Evolutionary conservation across 2,329 filamentous ascomycete species (phyloP).

Genomic region (Ceratocystis harringtonii): DNA sequence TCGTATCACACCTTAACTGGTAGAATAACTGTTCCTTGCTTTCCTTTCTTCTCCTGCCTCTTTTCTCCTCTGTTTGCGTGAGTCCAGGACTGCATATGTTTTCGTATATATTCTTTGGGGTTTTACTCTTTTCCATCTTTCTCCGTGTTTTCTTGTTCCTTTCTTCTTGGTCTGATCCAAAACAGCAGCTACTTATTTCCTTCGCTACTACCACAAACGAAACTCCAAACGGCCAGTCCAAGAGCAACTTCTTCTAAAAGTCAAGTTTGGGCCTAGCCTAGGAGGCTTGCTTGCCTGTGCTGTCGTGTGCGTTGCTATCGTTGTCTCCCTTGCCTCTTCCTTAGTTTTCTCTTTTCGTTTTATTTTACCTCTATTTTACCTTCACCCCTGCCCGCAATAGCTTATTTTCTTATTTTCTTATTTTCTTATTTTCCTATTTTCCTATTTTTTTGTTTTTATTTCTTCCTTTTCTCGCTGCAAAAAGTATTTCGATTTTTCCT

Average conservation of each 20-base stretch:
- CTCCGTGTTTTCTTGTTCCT: neutral
- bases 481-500: neutral
- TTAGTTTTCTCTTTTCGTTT: neutral
- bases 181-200: neutral
- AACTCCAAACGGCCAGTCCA: neutral
- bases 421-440: neutral
- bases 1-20: neutral
- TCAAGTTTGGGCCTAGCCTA: neutral
- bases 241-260: neutral
- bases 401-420: neutral
- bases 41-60: neutral
- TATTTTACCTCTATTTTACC: neutral
- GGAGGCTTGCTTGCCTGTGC: neutral
- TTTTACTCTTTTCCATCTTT: neutral
- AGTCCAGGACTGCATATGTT: neutral
- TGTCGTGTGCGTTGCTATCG: neutral
- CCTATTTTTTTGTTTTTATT: neutral
- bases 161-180: neutral
- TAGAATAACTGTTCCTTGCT: neutral
- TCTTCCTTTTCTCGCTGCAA: neutral
- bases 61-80: neutral
- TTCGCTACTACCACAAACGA: slow-evolving; percentile 1
- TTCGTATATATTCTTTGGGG: too few relatives aligned
- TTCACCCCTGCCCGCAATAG: neutral
- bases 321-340: neutral